These are phyloP conservation scores for Monosporozyma aquatica DNA, from an alignment of 805 yeast genomes.

Conservation along the genomic window DNA sequence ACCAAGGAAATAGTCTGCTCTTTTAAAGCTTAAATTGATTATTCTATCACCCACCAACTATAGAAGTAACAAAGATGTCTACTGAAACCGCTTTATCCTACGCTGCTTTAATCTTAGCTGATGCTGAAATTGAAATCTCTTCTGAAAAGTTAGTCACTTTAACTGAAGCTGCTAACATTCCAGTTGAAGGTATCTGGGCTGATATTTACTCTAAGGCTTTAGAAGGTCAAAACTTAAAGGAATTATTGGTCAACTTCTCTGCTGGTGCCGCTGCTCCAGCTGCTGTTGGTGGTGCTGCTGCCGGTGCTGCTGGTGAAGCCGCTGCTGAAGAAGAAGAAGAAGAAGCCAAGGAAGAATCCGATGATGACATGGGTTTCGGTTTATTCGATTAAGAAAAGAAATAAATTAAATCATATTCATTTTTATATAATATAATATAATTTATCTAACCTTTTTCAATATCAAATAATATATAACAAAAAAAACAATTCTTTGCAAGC, in stretches of 20 bases:
- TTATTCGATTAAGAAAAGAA: constrained; percentile 60
- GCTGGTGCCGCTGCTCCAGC: constrained; percentile 32
- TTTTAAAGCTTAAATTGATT: constrained; percentile 29
- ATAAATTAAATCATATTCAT: neutral
- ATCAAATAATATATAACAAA: neutral
- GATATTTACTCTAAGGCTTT: constrained; percentile 75
- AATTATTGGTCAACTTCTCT: constrained; percentile 44
- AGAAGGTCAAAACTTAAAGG: constrained; percentile 63
- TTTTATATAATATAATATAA: neutral
- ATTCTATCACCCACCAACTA: constrained; percentile 18
- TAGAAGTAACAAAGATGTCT: constrained; percentile 33
- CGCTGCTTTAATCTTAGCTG: constrained; percentile 98
- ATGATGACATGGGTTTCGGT: constrained; percentile 88
- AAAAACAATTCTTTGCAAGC: constrained; percentile 1
- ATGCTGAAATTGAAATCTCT: constrained; percentile 90
- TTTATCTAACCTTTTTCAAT: neutral
- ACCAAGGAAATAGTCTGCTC: constrained; percentile 32
- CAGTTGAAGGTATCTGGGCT: constrained; percentile 71
- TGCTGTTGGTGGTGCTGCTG: constrained; percentile 38
- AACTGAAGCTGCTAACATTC: constrained; percentile 59
- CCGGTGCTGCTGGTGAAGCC: constrained; percentile 43
- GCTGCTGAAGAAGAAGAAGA: constrained; percentile 51
- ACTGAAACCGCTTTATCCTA: constrained; percentile 85
- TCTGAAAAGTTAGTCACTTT: constrained; percentile 67
- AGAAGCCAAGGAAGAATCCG: constrained; percentile 57